Evolutionary conservation across 1,284 basidiomycete genomes (phyloP).

Genomic region (Xerocomus nothofagi): DNA sequence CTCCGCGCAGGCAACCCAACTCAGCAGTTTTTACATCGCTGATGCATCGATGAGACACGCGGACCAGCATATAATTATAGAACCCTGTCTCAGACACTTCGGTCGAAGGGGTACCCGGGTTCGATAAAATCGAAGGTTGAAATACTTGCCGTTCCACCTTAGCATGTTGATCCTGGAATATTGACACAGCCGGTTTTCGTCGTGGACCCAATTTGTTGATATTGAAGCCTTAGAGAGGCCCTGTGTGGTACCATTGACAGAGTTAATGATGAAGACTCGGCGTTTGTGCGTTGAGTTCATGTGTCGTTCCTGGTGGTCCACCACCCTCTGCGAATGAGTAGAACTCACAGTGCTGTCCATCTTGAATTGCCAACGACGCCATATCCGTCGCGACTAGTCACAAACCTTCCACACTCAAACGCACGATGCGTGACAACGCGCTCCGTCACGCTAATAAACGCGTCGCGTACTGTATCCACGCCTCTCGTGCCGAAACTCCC

Average conservation of each 20-base stretch:
- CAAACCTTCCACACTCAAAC: too few relatives aligned
- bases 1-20: not conserved
- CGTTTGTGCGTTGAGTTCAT: too few relatives aligned
- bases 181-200: not conserved
- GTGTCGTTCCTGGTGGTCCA: too few relatives aligned
- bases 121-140: not conserved
- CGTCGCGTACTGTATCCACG: slow-evolving; percentile 1
- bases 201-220: too few relatives aligned
- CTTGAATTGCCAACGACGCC: too few relatives aligned
- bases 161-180: slow-evolving; percentile 8
- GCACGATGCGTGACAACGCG: slow-evolving; percentile 26
- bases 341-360: too few relatives aligned
- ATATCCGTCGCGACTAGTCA: too few relatives aligned
- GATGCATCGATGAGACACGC: not conserved
- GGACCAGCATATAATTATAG: slow-evolving; percentile 5
- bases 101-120: not conserved
- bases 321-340: too few relatives aligned
- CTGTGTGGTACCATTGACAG: too few relatives aligned
- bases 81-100: not conserved
- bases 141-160: not conserved
- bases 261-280: too few relatives aligned
- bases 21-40: not conserved
- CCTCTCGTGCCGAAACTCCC: not conserved
- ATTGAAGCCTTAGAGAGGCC: too few relatives aligned
- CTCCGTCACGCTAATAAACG: slow-evolving; percentile 21